Base-by-base conservation (phyloP, 1,139 yeast species). In the Debaryomyces singareniensis region DNA sequence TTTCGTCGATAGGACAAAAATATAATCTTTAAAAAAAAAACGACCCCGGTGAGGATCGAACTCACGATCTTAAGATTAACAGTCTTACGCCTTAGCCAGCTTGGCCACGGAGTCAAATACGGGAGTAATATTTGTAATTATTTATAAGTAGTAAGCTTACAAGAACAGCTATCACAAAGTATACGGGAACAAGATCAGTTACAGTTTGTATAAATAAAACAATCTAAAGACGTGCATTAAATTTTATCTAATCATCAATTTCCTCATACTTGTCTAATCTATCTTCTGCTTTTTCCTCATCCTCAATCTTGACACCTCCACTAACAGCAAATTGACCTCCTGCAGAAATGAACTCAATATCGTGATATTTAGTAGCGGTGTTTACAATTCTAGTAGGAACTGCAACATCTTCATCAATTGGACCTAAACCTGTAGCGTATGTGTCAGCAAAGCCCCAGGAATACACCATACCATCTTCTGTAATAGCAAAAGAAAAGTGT, bases 381-480 rank as follows among this genome's bases (percentile, higher is more conserved):
- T 91, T 91, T 40, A 78, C 77, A 45, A 91, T 85, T 51, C 91
- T 71, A 1, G 95, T 82, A 27, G 96, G 96, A 13, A 61, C 61
- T 35, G 81, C 95, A 28, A 87, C 79, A 52, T 89, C 97, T 29
- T 84, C 96, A 27, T 85, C 95, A 20, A 81, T 70, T 5, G 89
- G 91, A 6, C 98, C 98, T 36, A 87, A 77, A 4, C 99, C 99
- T 20, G 91, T 79, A 14, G 95, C 98, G 53, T 85, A 91, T 1
- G 96, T 87, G 42, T 89, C 97, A 28, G 93, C 96, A 52, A 89
- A 91, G 1, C 99, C 99, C 99, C 99, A 91, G 1, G 96, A 75
- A 61, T 79, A 91, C 1, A 78, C 84, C 35, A 83, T 62, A 4
- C 99, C 98, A 43, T 85, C 89, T 21, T 68, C 74, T 5, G 93